A percentile compares a stretch with the other conserved stretches of the same genome.
Conservation (phyloP, 352 stramenopile species). For the Blastocystis sp. region DNA sequence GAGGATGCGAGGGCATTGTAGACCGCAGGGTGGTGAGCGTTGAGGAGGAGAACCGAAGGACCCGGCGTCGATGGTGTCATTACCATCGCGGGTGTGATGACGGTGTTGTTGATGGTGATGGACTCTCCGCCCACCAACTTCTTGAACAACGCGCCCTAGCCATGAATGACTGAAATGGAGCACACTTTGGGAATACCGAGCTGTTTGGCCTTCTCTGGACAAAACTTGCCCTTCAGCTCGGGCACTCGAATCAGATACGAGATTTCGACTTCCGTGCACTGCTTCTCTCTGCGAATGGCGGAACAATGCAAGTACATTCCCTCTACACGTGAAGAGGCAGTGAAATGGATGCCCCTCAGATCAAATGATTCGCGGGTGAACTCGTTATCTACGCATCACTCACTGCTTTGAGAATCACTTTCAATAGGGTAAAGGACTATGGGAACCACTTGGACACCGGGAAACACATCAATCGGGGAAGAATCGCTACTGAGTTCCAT, state of each 20-base stretch:
- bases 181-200: constrained; percentile 24
- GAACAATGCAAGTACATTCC: constrained; percentile 1
- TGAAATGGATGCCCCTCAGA: not conserved
- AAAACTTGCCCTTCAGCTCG: constrained; percentile 45
- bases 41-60: constrained; percentile 43
- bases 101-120: not conserved
- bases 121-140: not conserved
- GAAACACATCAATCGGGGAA: not conserved
- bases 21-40: not conserved
- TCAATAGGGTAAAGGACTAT: not conserved
- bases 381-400: not conserved
- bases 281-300: constrained; percentile 3
- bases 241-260: constrained; percentile 48
- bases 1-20: not conserved
- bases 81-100: constrained; percentile 58
- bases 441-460: not conserved
- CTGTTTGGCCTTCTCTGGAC: constrained; percentile 16
- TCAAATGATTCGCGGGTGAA: not conserved
- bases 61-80: constrained; percentile 26
- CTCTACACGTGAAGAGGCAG: not conserved
- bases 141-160: constrained; percentile 19
- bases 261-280: not conserved
- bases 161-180: not conserved
- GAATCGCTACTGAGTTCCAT: not conserved
- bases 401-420: not conserved